Evolutionary conservation across 768 basidiomycete species (phyloP), one percentile per base, ranked within the genome.

Genomic region (Agrocybe praecox): DNA sequence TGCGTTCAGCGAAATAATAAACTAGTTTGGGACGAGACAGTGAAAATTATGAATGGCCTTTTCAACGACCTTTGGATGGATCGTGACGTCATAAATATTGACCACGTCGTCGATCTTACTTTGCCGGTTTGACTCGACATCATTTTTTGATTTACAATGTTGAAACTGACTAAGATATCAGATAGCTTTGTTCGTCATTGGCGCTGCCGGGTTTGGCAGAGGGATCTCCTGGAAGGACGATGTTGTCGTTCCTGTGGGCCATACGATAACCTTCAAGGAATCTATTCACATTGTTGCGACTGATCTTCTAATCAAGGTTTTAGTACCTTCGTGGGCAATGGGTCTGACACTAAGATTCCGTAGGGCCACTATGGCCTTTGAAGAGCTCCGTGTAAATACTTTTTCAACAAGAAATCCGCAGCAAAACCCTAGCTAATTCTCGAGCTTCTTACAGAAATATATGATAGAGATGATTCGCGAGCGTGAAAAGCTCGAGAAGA

Each of bases 401-500:
- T 40, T 57, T 11, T 17, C 47, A 17, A 14, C 18, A 17, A n/a
- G 33, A 34, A 17, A 17, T 50, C 34, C 19, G 10, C 9, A 14
- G 10, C 11, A n/a, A 15, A 22, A n/a, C 9, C 22, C 7, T 36
- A 33, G 14, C 9, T 21, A 23, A 45, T 47, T 18, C 14, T 21
- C 24, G 2, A 29, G 26, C 4, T 9, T 29, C 5, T 18, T 23
- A 19, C 26, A 45, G 52, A 46, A 46, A 68, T 82, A 81, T 55
- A 76, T 84, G 74, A 55, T 61, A 5, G 82, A 84, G 62, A 84
- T 85, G 82, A 81, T 85, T 43, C 62, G 67, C n/a, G 75, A 72
- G 33, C 78, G 82, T 3, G 69, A 72, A 34, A 43, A 40, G 3
- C 61, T 69, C 6, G 70, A 67, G 50, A 74, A 75, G 50, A 72